phyloP scores from a whole-genome alignment of 805 yeast species.

The Candida michaelii region DNA sequence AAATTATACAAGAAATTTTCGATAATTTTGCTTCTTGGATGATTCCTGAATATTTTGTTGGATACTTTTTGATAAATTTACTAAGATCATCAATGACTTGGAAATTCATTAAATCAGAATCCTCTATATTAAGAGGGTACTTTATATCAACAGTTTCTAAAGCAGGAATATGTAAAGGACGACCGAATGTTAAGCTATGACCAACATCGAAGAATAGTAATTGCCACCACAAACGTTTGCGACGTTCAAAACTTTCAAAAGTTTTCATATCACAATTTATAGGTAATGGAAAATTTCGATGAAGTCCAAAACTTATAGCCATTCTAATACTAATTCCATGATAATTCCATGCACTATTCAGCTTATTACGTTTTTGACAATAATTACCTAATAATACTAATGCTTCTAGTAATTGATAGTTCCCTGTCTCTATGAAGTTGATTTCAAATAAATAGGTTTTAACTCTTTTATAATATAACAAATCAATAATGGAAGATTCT shows the following conservation, averaged over 20 bases:
- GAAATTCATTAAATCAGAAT: background rate
- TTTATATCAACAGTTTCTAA: slow-evolving; percentile 48
- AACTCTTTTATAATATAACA: slow-evolving; percentile 57
- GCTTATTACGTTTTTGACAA: slow-evolving; percentile 62
- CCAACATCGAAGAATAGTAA: slow-evolving; percentile 62
- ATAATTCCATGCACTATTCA: slow-evolving; percentile 69
- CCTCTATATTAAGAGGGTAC: slow-evolving; percentile 41
- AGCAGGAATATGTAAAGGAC: slow-evolving; percentile 58
- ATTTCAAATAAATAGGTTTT: slow-evolving; percentile 37
- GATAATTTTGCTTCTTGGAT: slow-evolving; percentile 5
- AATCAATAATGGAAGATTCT: slow-evolving; percentile 43
- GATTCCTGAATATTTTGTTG: slow-evolving; percentile 8
- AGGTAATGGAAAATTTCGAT: slow-evolving; percentile 42
- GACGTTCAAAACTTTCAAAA: slow-evolving; percentile 43
- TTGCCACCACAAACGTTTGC: slow-evolving; percentile 71
- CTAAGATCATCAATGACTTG: slow-evolving; percentile 41
- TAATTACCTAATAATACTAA: slow-evolving; percentile 47
- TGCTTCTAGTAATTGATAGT: slow-evolving; percentile 52
- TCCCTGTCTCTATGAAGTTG: slow-evolving; percentile 59
- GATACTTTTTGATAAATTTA: slow-evolving; percentile 22
- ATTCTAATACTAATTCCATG: slow-evolving; percentile 63
- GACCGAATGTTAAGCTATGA: slow-evolving; percentile 61
- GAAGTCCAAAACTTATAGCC: slow-evolving; percentile 66
- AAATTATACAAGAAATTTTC: background rate
- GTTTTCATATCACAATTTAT: slow-evolving; percentile 9